These are phyloP conservation scores for Avena insularis DNA, from an alignment of 176 grass and related monocot species.

Conservation along the genomic window DNA sequence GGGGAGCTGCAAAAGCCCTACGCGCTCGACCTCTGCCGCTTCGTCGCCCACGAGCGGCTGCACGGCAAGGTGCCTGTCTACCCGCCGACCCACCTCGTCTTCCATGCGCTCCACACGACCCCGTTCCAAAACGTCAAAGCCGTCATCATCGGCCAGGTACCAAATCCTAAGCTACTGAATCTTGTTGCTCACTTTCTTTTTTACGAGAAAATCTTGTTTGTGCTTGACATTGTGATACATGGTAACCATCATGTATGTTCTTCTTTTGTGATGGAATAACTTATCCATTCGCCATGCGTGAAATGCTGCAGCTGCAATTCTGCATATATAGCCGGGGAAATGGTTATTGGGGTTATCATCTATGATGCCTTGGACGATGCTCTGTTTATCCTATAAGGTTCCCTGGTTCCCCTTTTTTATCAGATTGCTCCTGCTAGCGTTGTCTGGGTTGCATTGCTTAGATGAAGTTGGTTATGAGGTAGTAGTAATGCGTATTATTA, in stretches of 20 bases:
- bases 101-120: constrained; percentile 86
- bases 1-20: constrained; percentile 86
- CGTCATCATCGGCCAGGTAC: constrained; percentile 96
- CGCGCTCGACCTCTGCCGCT: constrained; percentile 80
- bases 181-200: background rate
- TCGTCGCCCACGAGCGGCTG: constrained; percentile 63
- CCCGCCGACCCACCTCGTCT: constrained; percentile 75
- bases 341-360: background rate
- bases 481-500: background rate
- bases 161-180: background rate
- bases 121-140: constrained; percentile 87
- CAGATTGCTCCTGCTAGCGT: background rate
- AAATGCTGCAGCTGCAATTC: background rate
- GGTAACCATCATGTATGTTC: background rate
- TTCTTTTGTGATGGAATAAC: background rate
- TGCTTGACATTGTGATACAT: background rate
- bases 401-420: background rate
- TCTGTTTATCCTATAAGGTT: background rate
- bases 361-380: background rate
- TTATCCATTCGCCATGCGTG: background rate
- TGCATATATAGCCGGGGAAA: background rate
- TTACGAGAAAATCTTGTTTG: background rate
- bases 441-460: background rate
- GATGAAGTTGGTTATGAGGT: background rate
- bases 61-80: constrained; percentile 67